Percentiles rank a stretch among this genome's conserved stretches.
phyloP scores from a whole-genome alignment of 345 rosid genomes.

The Rhodamnia rubescens region DNA sequence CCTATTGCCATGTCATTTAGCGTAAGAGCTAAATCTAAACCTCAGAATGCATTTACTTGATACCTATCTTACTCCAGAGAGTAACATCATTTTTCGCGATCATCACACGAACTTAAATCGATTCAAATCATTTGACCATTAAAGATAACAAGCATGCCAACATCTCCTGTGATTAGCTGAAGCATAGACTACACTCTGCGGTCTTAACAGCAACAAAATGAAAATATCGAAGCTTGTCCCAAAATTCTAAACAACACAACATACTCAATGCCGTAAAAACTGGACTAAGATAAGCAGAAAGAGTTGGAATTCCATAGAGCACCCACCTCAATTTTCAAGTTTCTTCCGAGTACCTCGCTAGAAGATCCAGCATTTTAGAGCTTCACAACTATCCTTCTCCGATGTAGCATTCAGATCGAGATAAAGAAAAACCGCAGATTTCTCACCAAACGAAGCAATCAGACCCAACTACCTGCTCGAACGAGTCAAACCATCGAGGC shows the following conservation, averaged over 20 bases:
- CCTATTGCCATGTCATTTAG: neutral
- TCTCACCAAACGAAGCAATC: neutral
- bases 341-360: neutral
- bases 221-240: neutral
- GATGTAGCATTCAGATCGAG: neutral
- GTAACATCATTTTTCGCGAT: neutral
- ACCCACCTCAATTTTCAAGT: neutral
- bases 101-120: neutral
- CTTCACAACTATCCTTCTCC: neutral
- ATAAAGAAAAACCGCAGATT: neutral
- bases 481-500: constrained; percentile 16
- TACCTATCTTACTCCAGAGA: neutral
- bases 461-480: neutral
- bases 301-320: neutral
- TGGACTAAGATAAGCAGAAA: neutral
- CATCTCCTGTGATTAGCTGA: neutral
- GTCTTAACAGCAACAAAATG: neutral
- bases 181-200: neutral
- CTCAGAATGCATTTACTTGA: neutral
- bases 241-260: neutral
- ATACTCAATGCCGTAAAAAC: neutral
- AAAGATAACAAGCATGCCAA: neutral
- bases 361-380: neutral
- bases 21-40: neutral
- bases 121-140: neutral